A percentile compares a stretch with the other conserved stretches of the same genome.
These are phyloP conservation scores for Auxenochlorella protothecoides DNA, from an alignment of 139 green algal species.

Conservation along the genomic window DNA sequence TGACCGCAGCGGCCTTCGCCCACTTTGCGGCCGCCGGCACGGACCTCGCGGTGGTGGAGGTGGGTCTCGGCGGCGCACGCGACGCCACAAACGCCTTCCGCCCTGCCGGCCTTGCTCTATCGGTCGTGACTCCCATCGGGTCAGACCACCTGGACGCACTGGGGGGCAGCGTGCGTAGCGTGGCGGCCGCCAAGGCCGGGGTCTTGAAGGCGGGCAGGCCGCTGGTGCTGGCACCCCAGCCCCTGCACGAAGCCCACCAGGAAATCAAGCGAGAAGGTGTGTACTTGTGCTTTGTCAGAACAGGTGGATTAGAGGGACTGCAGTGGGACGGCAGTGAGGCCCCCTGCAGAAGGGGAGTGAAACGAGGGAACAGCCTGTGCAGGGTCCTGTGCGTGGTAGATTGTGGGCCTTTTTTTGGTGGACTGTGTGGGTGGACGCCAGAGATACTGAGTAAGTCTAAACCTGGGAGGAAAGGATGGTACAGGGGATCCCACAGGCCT, in stretches of 20 bases:
- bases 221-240: conserved; percentile 53
- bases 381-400: no score
- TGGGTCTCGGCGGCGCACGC: conserved; percentile 60
- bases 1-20: conserved; percentile 63
- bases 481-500: no score
- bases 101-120: conserved; percentile 15
- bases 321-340: no score
- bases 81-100: conserved; percentile 81
- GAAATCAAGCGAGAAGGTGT: conserved; percentile 4
- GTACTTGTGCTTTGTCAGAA: neutral
- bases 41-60: conserved; percentile 71
- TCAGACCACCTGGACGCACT: conserved; percentile 62
- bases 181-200: conserved; percentile 68
- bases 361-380: no score
- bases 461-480: no score
- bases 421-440: no score
- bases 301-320: no score
- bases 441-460: no score
- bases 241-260: conserved; percentile 21
- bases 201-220: conserved; percentile 55
- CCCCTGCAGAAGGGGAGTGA: no score
- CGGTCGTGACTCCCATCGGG: conserved; percentile 35
- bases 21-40: conserved; percentile 43
- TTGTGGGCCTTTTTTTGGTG: no score
- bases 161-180: conserved; percentile 47